A percentile compares a stretch with the other conserved stretches of the same genome.
Evolutionary conservation across 129 eudicot genomes (phyloP).

Genomic region (Pseudognaphalium luteoalbum): DNA sequence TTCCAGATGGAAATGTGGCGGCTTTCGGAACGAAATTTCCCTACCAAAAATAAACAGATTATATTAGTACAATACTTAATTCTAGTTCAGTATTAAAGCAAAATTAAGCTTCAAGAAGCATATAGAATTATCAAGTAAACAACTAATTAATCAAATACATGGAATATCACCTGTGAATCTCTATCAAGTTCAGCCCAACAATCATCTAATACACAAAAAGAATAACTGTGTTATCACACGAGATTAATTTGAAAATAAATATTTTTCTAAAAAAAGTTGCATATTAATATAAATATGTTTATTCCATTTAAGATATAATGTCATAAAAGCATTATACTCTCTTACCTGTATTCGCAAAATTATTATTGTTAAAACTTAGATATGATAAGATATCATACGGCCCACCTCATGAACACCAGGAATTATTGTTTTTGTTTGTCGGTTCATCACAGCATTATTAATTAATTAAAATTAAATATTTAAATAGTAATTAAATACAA

Average conservation of each 20-base stretch:
- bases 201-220: slow-evolving; percentile 59
- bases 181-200: slow-evolving; percentile 91
- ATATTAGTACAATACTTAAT: background rate
- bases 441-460: slow-evolving; percentile 4
- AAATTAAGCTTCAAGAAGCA: background rate
- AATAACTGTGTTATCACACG: background rate
- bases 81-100: background rate
- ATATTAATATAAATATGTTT: no score
- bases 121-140: background rate
- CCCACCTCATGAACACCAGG: slow-evolving; percentile 30
- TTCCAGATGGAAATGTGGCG: slow-evolving; percentile 86
- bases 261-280: background rate
- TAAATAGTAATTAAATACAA: background rate
- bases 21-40: slow-evolving; percentile 71
- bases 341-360: background rate
- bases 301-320: background rate
- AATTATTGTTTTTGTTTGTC: slow-evolving; percentile 1
- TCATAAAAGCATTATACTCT: background rate
- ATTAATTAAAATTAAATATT: no score
- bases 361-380: slow-evolving; percentile 3
- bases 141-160: background rate
- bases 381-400: slow-evolving; percentile 30
- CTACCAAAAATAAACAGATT: slow-evolving; percentile 33
- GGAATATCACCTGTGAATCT: slow-evolving; percentile 61
- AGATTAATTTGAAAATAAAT: no score